Evolutionary conservation across 1,139 yeast genomes (phyloP).

Genomic region (Blastobotrys capitulatus): DNA sequence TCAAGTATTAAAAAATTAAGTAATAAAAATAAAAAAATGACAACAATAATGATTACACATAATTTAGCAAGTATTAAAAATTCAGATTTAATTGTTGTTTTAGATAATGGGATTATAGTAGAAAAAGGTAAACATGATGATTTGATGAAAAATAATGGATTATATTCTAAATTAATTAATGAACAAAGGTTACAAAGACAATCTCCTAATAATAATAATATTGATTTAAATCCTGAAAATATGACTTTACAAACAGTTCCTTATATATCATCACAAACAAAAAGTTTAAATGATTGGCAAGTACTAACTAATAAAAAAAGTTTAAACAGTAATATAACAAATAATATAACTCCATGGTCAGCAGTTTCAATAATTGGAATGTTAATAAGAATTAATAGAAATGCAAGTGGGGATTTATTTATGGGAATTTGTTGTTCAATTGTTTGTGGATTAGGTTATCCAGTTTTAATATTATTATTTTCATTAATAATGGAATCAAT

Average conservation of each 20-base stretch:
- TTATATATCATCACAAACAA: neutral
- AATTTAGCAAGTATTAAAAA: conserved; percentile 81
- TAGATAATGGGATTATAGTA: conserved; percentile 60
- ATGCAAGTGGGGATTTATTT: neutral
- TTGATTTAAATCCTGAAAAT: neutral
- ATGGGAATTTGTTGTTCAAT: neutral
- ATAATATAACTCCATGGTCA: neutral
- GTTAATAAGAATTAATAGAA: neutral
- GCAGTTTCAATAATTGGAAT: neutral
- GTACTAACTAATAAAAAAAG: neutral
- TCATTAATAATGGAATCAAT: neutral
- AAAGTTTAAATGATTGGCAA: neutral
- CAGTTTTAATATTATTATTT: neutral
- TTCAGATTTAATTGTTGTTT: conserved; percentile 75
- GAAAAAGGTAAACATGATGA: conserved; percentile 80
- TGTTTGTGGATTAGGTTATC: neutral
- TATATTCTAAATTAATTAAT: neutral
- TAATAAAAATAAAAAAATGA: conserved; percentile 52
- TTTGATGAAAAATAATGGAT: conserved; percentile 41
- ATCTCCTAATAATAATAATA: too few species aligned
- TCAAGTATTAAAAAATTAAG: conserved; percentile 58
- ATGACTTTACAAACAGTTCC: neutral
- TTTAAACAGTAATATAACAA: neutral
- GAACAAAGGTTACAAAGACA: neutral
- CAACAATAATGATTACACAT: conserved; percentile 90